Base-by-base conservation (phyloP, 2,329 filamentous ascomycete genomes). In the Periconia sp. region DNA sequence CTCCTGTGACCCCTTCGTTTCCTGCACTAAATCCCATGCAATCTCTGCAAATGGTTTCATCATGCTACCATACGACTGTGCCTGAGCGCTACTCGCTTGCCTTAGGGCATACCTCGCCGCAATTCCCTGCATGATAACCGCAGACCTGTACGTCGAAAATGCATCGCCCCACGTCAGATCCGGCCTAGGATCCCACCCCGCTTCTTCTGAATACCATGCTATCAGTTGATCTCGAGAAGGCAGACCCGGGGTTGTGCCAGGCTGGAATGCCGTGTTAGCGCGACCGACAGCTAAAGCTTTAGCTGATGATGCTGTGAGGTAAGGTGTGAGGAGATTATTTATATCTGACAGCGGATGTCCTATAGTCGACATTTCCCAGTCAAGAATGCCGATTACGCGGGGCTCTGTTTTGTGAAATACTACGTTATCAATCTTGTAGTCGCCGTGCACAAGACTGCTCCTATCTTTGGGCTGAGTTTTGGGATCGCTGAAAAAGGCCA, bases 321-420 rank as follows among this genome's bases (percentile, higher is more conserved):
- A 78, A 4, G 76, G 76, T 1, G 60, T 58, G 13, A 85, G 69
- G 13, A 97, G 77, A 71, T 97, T 97, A 69, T 86, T 85, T 28
- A 97, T 76, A 67, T 99, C 94, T 5, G 88, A 92, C 16, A 97
- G 81, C 1, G 94, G 94, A 69, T 99, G 92, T n/a, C 94, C 94
- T 40, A 96, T 86, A 0, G 94, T 97, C 24, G 90, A 91, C 90
- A 99, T 96, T 75, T 97, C 94, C 66, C 70, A 87, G 81, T 99
- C 94, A 5, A 97, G 74, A 40, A 97, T 91, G 4, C 92, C 94
- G 70, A 97, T 92, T 10, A 97, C 92, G 39, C 85, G 78, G 5
- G 92, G 84, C 68, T 92, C 87, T 0, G 88, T 92, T 73, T 88
- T 88, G 75, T 96, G 89, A 69, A 95, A 99, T 35, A 77, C 74